These are phyloP conservation scores for Trypanosoma brucei DNA, from an alignment of 208 protist genomes.

Conservation along the genomic window DNA sequence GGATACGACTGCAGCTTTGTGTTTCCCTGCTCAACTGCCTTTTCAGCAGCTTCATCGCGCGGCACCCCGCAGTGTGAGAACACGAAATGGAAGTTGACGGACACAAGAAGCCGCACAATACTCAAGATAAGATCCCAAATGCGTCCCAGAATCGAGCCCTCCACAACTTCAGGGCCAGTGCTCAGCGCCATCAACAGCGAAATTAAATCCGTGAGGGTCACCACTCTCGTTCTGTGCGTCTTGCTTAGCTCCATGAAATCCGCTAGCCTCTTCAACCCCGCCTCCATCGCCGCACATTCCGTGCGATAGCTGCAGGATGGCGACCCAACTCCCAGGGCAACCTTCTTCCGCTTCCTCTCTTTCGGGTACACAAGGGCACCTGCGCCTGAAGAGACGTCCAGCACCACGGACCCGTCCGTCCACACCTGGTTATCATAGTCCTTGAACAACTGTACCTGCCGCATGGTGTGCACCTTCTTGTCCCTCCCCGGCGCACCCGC, in stretches of 20 bases:
- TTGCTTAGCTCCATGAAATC: background rate
- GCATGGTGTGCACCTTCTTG: background rate
- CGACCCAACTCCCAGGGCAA: background rate
- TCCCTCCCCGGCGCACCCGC: background rate
- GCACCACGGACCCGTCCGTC: conserved; percentile 14
- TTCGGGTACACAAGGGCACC: conserved; percentile 14
- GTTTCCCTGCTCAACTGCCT: conserved; percentile 4
- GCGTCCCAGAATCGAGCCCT: background rate
- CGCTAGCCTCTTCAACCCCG: conserved; percentile 2
- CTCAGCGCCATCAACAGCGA: conserved; percentile 1
- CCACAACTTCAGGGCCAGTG: background rate
- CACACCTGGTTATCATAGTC: conserved; percentile 17
- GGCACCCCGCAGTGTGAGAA: conserved; percentile 2
- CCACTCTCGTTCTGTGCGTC: conserved; percentile 1
- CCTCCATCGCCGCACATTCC: conserved; percentile 17
- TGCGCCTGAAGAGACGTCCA: conserved; percentile 13
- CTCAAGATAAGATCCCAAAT: conserved; percentile 2
- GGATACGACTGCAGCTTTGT: conserved; percentile 1
- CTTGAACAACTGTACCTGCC: background rate
- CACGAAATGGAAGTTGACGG: conserved; percentile 1
- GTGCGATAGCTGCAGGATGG: conserved; percentile 20
- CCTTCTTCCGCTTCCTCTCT: background rate
- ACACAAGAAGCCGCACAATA: background rate
- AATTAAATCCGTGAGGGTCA: background rate
- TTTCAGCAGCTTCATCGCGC: background rate